Base-by-base conservation (phyloP, 2,329 filamentous ascomycete genomes). In the Sordariomycetes sp. region DNA sequence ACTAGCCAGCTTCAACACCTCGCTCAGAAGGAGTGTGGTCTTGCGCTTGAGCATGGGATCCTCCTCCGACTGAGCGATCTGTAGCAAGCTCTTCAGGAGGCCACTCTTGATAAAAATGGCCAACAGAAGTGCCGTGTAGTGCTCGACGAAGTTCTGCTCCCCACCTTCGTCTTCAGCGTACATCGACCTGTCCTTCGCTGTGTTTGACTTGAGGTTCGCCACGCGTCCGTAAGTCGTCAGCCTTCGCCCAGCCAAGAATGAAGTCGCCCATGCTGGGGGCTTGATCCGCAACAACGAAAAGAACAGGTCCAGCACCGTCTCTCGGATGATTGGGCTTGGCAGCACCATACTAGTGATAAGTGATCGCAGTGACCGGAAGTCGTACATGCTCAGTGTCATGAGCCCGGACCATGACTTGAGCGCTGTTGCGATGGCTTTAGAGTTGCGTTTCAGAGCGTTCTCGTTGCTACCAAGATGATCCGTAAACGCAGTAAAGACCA, bases 161-260 rank as follows among this genome's bases (percentile, higher is more conserved):
- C 77, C 76, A 15, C 73, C 72, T 8, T 79, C 68, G 36, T 86
- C 83, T 27, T 84, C 75, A 15, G 70, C 64, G 21, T 74, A 70
- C 24, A 70, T 58, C 36, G 67, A 66, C 7, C 64, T 53, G 16
- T 71, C 64, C 29, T 66, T 53, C 16, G 63, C 60, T 40, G 70
- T 72, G 37, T 67, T 66, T 2, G 79, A 69, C 44, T 85, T 86
- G 33, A 96, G 63, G 40, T 86, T 92, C 7, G 86, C 79, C 24
- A 96, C 88, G 47, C 93, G 75, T n/a, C 88, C 90, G 54, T 98
- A 98, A 0, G 92, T 98, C 1, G 93, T 98, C 30, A 98, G 66
- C 39, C 93, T 73, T 43, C 92, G 76, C 7, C 92, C 93, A 23
- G 93, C 92, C 30, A 98, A 72, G 54, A 94, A 98, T 1, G 90